phyloP scores from a whole-genome alignment of 305 asterid genomes.

The Fraxinus velutina region DNA sequence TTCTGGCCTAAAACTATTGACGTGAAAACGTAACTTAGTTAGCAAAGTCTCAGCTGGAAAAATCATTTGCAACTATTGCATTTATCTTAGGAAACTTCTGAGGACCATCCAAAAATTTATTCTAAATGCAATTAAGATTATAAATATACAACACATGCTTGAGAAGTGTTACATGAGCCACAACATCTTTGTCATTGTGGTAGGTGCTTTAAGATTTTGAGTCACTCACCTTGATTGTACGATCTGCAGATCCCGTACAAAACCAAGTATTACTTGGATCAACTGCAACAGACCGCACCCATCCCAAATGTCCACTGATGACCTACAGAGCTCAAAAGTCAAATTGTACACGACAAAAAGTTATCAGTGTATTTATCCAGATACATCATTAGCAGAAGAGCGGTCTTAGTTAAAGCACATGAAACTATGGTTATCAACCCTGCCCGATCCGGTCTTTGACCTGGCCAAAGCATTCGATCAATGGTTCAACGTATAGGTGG shows the following conservation, averaged over 20 bases:
- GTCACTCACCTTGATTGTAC: constrained; percentile 77
- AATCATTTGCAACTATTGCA: background rate
- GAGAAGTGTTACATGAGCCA: background rate
- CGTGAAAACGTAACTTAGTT: background rate
- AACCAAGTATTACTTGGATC: constrained; percentile 95
- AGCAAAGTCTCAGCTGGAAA: background rate
- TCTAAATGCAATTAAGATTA: background rate
- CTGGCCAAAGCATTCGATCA: background rate
- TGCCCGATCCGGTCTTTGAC: background rate
- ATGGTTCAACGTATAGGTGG: background rate
- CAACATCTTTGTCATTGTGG: background rate
- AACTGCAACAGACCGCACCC: constrained; percentile 99
- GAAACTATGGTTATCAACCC: background rate
- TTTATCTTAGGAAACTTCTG: background rate
- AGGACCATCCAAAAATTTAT: background rate
- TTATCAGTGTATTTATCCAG: background rate
- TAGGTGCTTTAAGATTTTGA: background rate
- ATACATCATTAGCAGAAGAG: background rate
- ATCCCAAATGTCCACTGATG: constrained; percentile 96
- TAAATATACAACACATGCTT: background rate
- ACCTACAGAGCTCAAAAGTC: constrained; percentile 49
- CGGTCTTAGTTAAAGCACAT: background rate
- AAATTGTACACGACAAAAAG: constrained; percentile 1
- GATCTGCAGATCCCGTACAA: constrained; percentile 98
- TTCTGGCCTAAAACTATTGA: background rate